Percentiles rank a stretch among this genome's conserved stretches.
Conservation (phyloP, 352 stramenopile species). For the Globisporangium paroecandrum region DNA sequence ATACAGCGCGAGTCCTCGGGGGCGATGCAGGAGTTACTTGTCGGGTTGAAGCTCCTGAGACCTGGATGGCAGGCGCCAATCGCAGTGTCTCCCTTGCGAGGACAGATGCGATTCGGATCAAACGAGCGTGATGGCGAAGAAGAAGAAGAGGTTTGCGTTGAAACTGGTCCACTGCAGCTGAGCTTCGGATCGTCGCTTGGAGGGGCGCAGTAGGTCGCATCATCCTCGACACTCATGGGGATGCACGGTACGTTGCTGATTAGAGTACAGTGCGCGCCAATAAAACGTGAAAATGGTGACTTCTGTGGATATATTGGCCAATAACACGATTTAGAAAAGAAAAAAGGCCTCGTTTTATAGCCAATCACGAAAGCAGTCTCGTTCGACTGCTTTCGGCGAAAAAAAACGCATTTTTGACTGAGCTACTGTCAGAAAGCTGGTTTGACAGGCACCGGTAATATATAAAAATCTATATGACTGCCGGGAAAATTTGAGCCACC, state of each 20-base stretch:
- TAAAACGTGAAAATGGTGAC: too few relatives aligned
- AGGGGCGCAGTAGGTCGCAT: neutral
- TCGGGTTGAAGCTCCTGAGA: slow-evolving; percentile 1
- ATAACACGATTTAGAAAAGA: too few relatives aligned
- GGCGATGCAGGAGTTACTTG: slow-evolving; percentile 4
- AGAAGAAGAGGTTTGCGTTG: neutral
- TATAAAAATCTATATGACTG: too few relatives aligned
- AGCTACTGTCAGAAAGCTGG: too few relatives aligned
- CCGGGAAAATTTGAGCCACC: too few relatives aligned
- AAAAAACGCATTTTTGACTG: too few relatives aligned
- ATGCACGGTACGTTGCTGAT: neutral
- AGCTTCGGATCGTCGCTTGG: neutral
- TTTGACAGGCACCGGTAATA: too few relatives aligned
- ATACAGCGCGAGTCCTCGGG: slow-evolving; percentile 5
- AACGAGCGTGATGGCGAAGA: neutral
- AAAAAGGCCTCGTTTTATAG: too few relatives aligned
- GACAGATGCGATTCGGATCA: neutral
- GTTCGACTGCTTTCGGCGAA: too few relatives aligned
- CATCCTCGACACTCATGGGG: neutral
- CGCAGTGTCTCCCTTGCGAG: slow-evolving; percentile 5
- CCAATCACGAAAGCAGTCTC: too few relatives aligned
- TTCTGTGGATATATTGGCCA: too few relatives aligned
- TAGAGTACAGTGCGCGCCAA: too few relatives aligned
- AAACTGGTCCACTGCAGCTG: slow-evolving; percentile 5
- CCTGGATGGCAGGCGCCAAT: neutral